Evolutionary conservation across 345 rosid species (phyloP), one percentile per base, ranked within the genome.

Genomic region (Lagerstroemia speciosa): DNA sequence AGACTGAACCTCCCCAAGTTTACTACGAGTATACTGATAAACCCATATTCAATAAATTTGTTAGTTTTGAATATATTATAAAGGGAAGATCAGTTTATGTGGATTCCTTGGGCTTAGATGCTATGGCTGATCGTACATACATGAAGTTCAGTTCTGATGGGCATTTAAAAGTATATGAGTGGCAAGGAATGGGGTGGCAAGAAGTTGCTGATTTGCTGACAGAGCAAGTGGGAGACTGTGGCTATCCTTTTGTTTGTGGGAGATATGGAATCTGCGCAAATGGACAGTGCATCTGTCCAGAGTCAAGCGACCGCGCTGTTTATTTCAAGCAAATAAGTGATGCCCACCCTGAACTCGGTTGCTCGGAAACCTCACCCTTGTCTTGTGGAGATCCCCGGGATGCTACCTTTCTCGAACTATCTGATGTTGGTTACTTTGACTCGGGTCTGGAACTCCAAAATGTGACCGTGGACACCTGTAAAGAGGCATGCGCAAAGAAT

Each of bases 101-200:
- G n/a, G n/a, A n/a, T n/a, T n/a, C n/a, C n/a, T n/a, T n/a, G n/a
- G n/a, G n/a, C n/a, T n/a, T n/a, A n/a, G n/a, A n/a, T n/a, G n/a
- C n/a, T n/a, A n/a, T n/a, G n/a, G n/a, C n/a, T n/a, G n/a, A n/a
- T n/a, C n/a, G n/a, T n/a, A n/a, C n/a, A n/a, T n/a, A n/a, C 61
- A 22, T 75, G 65, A 80, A 55, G 30, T 58, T 79, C 41, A 71
- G 64, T 10, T 17, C 67, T 24, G 79, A 76, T 40, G 81, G 85
- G 6, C 75, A 74, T 66, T 46, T 77, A 43, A 70, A 57, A 61
- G 73, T 66, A 15, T 71, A 82, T 15, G 69, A 48, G 40, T 70
- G 67, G 75, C 1, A 5, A 15, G 5, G 0, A n/a, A n/a, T n/a
- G n/a, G n/a, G n/a, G n/a, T n/a, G n/a, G n/a, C n/a, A 41, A 62